Conservation (phyloP, 2,329 filamentous ascomycete genomes). For the Botrytis fragariae region DNA sequence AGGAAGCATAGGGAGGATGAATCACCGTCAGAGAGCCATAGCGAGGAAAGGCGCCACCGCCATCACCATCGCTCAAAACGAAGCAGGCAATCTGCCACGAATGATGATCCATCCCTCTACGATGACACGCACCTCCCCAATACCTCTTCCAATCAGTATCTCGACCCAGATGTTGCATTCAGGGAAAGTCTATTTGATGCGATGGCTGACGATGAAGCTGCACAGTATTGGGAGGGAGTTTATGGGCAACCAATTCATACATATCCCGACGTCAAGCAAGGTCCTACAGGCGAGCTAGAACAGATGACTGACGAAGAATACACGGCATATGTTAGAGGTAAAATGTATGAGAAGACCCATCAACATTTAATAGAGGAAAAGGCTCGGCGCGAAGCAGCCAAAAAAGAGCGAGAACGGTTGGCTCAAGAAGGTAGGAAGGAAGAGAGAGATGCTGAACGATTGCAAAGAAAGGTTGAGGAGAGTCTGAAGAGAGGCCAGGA, state of each 20-base stretch:
- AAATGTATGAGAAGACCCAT: conserved; percentile 96
- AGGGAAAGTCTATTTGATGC: conserved; percentile 94
- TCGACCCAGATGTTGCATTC: conserved; percentile 75
- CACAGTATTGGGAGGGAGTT: conserved; percentile 91
- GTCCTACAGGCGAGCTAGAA: conserved; percentile 60
- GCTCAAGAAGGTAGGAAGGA: conserved; percentile 41
- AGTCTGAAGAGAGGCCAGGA: conserved; percentile 66
- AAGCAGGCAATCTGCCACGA: conserved; percentile 28
- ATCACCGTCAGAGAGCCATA: conserved; percentile 21
- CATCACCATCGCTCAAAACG: conserved; percentile 35
- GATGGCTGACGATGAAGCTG: conserved; percentile 94
- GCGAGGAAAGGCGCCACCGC: conserved; percentile 27
- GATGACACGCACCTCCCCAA: conserved; percentile 43
- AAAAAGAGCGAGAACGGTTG: conserved; percentile 47
- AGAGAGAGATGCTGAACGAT: conserved; percentile 42
- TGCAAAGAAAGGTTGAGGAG: conserved; percentile 65
- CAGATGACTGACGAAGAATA: conserved; percentile 93
- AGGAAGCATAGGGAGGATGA: conserved; percentile 24
- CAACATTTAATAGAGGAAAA: conserved; percentile 78
- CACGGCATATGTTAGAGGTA: conserved; percentile 74
- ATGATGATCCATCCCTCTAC: conserved; percentile 39
- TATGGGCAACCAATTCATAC: conserved; percentile 92
- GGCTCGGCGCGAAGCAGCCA: conserved; percentile 56
- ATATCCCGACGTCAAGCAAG: conserved; percentile 54
- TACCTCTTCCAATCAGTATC: conserved; percentile 39